Evolutionary conservation across 2,329 filamentous ascomycete species (phyloP).

Genomic region (Calonectria montana): DNA sequence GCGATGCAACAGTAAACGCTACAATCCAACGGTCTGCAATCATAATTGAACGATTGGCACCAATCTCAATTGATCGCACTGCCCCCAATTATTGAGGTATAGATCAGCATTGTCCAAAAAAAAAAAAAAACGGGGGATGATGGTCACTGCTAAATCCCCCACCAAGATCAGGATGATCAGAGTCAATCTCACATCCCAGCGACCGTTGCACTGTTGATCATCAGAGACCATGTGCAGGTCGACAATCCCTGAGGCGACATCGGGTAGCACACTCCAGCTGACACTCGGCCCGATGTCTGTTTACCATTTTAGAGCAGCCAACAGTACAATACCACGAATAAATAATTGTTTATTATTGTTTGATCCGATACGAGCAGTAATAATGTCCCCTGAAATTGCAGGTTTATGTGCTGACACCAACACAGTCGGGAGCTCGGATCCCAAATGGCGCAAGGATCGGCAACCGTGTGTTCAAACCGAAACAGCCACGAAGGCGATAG

Average conservation of each 20-base stretch:
- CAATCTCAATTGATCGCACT: background rate
- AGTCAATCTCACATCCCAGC: background rate
- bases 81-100: background rate
- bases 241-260: background rate
- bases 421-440: conserved; percentile 19
- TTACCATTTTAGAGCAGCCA: background rate
- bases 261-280: background rate
- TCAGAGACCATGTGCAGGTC: background rate
- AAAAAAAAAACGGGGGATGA: background rate
- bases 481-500: conserved; percentile 19
- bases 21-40: background rate
- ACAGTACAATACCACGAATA: background rate
- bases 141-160: background rate
- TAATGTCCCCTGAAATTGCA: conserved; percentile 16
- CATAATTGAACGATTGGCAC: background rate
- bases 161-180: conserved; percentile 1
- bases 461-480: conserved; percentile 23
- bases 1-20: background rate
- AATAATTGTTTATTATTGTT: background rate
- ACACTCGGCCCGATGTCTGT: background rate
- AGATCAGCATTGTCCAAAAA: background rate
- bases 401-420: conserved; percentile 10
- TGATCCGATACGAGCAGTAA: conserved; percentile 18
- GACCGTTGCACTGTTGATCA: background rate
- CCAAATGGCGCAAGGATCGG: conserved; percentile 13